Evolutionary conservation across 2,329 filamentous ascomycete genomes (phyloP), one percentile per base, ranked within the genome.

Genomic region (Pestalotiopsis sp.): DNA sequence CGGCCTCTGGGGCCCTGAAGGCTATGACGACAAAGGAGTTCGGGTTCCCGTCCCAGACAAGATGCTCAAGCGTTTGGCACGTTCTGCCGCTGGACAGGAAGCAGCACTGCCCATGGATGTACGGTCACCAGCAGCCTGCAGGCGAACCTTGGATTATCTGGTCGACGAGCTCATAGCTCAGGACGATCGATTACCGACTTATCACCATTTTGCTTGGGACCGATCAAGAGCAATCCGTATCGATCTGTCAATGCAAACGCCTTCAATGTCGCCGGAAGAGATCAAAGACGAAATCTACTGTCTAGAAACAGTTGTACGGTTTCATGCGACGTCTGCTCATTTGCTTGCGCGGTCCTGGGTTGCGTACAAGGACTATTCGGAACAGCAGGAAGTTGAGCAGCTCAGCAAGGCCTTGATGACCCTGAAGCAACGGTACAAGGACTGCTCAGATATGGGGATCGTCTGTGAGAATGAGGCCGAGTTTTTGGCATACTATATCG

Each of bases 171-270:
- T 92, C 2, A 80, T 92, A 59, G 82, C 81, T 56, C 80, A 84
- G 4, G 87, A 91, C 61, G 84, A 83, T 69, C 84, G 88, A 63
- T 81, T 92, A 6, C 83, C 87, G 0, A 73, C 79, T 4, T 80
- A 88, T 58, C 90, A 92, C 74, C 87, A 86, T 68, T 92, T 91
- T 69, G 81, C 92, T 1, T 92, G 90, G 89, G 90, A 92, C 75
- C 84, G 90, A 58, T 91, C 90, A 25, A 83, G 90, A 68, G 89
- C 89, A 9, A 89, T 92, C 68, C 87, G 90, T 27, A 87, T 90
- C 70, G 90, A 92, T 75, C 91, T 92, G 73, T 89, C 89, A 20
- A 91, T 92, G 69, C 90, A 92, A 67, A 78, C 79, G 71, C 90
- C 89, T 4, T 85, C 85, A 66, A 84, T 91, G 79, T 85, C 82